A percentile compares a stretch with the other conserved stretches of the same genome.
Evolutionary conservation across 345 rosid species (phyloP).

Genomic region (Hibiscus mutabilis): DNA sequence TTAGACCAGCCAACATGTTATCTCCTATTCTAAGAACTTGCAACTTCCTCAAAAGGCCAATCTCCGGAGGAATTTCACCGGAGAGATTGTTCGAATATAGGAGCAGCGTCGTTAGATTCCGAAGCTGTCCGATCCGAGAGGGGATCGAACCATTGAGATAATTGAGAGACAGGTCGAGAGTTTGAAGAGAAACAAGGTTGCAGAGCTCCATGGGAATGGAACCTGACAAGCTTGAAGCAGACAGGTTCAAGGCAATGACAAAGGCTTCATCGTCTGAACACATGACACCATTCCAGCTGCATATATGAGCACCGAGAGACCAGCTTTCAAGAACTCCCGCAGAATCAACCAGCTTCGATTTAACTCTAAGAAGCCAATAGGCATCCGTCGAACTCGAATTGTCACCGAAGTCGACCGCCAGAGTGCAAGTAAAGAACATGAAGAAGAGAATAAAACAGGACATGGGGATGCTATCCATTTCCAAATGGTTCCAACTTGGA

Average conservation of each 20-base stretch:
- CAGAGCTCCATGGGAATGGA: slow-evolving; percentile 39
- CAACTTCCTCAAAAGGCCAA: slow-evolving; percentile 49
- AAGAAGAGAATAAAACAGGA: slow-evolving; percentile 26
- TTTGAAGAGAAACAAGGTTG: slow-evolving; percentile 43
- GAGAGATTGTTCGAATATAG: slow-evolving; percentile 60
- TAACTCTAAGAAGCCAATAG: slow-evolving; percentile 46
- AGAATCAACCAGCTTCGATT: slow-evolving; percentile 46
- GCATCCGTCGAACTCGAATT: slow-evolving; percentile 27
- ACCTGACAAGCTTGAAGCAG: slow-evolving; percentile 58
- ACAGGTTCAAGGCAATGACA: slow-evolving; percentile 51
- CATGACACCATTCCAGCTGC: slow-evolving; percentile 66
- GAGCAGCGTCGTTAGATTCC: slow-evolving; percentile 44
- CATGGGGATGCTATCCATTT: slow-evolving; percentile 28
- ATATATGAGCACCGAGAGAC: slow-evolving; percentile 36
- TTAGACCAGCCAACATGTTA: slow-evolving; percentile 49
- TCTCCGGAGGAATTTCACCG: slow-evolving; percentile 61
- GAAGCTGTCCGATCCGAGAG: slow-evolving; percentile 58
- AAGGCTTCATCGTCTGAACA: slow-evolving; percentile 46
- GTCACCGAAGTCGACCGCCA: slow-evolving; percentile 24
- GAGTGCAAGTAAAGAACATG: slow-evolving; percentile 14
- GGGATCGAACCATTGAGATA: slow-evolving; percentile 53
- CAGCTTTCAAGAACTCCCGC: slow-evolving; percentile 45
- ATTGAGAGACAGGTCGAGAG: slow-evolving; percentile 69
- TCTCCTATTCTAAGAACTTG: slow-evolving; percentile 63
- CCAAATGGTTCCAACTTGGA: not conserved